These are phyloP conservation scores for Barnettozyma salicaria DNA, from an alignment of 805 yeast species.

Conservation along the genomic window DNA sequence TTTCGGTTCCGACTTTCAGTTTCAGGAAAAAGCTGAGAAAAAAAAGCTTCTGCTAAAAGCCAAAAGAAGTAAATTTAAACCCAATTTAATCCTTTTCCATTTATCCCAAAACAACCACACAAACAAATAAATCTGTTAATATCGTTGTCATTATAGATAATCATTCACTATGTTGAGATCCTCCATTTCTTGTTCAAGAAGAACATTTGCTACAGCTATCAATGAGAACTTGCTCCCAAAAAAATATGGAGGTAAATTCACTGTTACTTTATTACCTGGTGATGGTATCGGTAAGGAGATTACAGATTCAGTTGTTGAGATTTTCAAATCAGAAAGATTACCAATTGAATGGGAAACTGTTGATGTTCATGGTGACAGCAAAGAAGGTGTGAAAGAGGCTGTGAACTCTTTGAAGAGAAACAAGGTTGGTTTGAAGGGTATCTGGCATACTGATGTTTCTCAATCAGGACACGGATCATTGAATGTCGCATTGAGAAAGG, in stretches of 20 bases:
- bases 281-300: conserved; percentile 98
- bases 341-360: conserved; percentile 93
- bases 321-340: conserved; percentile 79
- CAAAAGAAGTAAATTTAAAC: neutral
- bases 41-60: too few relatives aligned
- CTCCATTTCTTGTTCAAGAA: conserved; percentile 23
- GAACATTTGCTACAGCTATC: conserved; percentile 47
- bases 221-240: conserved; percentile 70
- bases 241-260: conserved; percentile 90
- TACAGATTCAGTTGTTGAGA: conserved; percentile 86
- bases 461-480: conserved; percentile 76
- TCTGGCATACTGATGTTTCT: conserved; percentile 83
- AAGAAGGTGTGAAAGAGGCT: conserved; percentile 71
- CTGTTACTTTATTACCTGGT: conserved; percentile 94
- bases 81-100: neutral
- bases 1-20: too few relatives aligned
- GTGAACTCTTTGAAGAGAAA: conserved; percentile 89
- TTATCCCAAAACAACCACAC: neutral
- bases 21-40: too few relatives aligned
- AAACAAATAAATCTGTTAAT: too few relatives aligned
- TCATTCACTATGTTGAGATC: conserved; percentile 29
- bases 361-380: conserved; percentile 55
- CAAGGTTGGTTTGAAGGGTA: conserved; percentile 95
- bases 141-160: too few relatives aligned
- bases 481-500: conserved; percentile 95